Evolutionary conservation across 768 basidiomycete genomes (phyloP).

Genomic region (Amanita thiersii): DNA sequence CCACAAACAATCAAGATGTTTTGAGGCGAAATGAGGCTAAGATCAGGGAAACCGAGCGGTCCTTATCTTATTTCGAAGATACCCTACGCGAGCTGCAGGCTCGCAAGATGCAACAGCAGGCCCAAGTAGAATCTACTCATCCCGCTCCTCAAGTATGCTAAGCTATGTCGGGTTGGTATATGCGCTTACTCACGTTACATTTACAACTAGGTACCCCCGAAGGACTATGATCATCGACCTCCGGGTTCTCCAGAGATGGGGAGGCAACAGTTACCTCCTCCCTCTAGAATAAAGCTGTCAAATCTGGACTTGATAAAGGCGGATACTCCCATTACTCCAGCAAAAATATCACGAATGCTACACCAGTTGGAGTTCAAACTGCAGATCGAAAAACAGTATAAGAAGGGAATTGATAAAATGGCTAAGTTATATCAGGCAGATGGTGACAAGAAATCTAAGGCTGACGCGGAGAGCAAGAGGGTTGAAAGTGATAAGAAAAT

Average conservation of each 20-base stretch:
- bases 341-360: constrained; percentile 96
- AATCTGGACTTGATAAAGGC: constrained; percentile 95
- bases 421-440: constrained; percentile 92
- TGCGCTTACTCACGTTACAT: constrained; percentile 16
- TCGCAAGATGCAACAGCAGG: constrained; percentile 60
- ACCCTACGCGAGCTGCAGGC: constrained; percentile 76
- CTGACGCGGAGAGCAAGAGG: constrained; percentile 89
- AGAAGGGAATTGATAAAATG: constrained; percentile 99
- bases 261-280: constrained; percentile 27
- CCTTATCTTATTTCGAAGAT: constrained; percentile 81
- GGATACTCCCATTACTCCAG: constrained; percentile 91
- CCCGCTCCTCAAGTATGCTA: constrained; percentile 38
- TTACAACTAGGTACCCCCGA: constrained; percentile 39
- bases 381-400: constrained; percentile 97
- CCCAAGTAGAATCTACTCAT: constrained; percentile 47
- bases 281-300: constrained; percentile 61
- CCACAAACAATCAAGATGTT: constrained; percentile 84
- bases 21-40: constrained; percentile 73
- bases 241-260: constrained; percentile 28
- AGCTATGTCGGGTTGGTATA: constrained; percentile 8
- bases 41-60: constrained; percentile 80
- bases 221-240: constrained; percentile 37
- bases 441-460: constrained; percentile 92
- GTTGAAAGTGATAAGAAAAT: constrained; percentile 97
- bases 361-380: constrained; percentile 99